Evolutionary conservation across 805 yeast species (phyloP).

Genomic region (Zygosaccharomyces bailii): DNA sequence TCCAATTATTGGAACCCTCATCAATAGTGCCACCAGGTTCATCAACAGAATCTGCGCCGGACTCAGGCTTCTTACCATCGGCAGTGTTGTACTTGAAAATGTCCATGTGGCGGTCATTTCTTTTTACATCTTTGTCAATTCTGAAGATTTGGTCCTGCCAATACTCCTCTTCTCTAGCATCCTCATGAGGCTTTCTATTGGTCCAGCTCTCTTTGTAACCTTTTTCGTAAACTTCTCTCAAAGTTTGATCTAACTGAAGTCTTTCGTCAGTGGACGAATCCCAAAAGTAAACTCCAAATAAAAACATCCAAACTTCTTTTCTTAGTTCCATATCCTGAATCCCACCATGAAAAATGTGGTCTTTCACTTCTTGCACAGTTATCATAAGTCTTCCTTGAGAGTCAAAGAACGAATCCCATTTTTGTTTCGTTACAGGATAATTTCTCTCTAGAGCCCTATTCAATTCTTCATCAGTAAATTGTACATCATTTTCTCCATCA

Average conservation of each 20-base stretch:
- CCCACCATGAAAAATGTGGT: conserved; percentile 88
- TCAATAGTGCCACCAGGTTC: conserved; percentile 33
- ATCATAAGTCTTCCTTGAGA: conserved; percentile 65
- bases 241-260: conserved; percentile 49
- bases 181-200: conserved; percentile 36
- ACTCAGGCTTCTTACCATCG: conserved; percentile 42
- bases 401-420: conserved; percentile 87
- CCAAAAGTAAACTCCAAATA: conserved; percentile 87
- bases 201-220: conserved; percentile 71
- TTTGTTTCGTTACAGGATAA: conserved; percentile 44
- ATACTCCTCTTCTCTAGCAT: conserved; percentile 51
- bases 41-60: conserved; percentile 9
- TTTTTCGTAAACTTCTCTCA: conserved; percentile 55
- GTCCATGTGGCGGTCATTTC: conserved; percentile 80
- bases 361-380: conserved; percentile 76
- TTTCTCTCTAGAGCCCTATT: conserved; percentile 62
- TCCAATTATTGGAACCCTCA: conserved; percentile 47
- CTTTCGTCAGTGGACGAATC: conserved; percentile 72
- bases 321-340: conserved; percentile 52
- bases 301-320: conserved; percentile 78
- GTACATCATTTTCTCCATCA: conserved; percentile 34
- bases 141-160: conserved; percentile 89
- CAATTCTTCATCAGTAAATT: conserved; percentile 35
- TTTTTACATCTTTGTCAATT: conserved; percentile 87
- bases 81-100: conserved; percentile 47